Conservation (phyloP, 352 stramenopile species). For the Blastocystis sp. region DNA sequence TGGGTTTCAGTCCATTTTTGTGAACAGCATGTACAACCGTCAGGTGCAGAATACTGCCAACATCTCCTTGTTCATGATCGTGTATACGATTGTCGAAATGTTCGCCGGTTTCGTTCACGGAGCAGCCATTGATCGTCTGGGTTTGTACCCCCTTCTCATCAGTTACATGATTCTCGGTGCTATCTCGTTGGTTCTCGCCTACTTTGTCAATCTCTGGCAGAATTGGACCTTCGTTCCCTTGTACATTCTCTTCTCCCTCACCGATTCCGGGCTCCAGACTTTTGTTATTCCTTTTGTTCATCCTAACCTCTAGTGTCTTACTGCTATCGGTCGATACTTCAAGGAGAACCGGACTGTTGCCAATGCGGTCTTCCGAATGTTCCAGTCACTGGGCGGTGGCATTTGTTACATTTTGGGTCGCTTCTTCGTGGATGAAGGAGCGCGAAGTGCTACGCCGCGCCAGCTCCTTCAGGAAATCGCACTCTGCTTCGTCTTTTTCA, state of each 20-base stretch:
- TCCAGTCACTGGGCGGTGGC: constrained; percentile 46
- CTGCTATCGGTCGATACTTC: constrained; percentile 27
- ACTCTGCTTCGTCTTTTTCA: not conserved
- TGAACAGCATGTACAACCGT: constrained; percentile 56
- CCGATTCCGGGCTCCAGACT: constrained; percentile 43
- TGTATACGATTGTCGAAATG: constrained; percentile 40
- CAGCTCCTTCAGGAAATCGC: constrained; percentile 11
- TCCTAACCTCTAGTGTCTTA: constrained; percentile 21
- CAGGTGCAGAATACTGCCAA: constrained; percentile 30
- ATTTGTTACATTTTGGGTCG: constrained; percentile 37
- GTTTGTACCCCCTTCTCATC: constrained; percentile 22
- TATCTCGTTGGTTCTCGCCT: not conserved
- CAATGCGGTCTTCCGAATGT: constrained; percentile 52
- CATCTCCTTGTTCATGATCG: constrained; percentile 42
- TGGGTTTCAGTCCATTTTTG: constrained; percentile 52
- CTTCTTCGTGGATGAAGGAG: constrained; percentile 14
- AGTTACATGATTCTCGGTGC: constrained; percentile 5
- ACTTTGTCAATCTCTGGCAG: constrained; percentile 11
- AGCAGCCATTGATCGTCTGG: constrained; percentile 5
- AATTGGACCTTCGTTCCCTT: constrained; percentile 10
- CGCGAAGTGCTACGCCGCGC: not conserved
- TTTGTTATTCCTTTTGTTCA: not conserved
- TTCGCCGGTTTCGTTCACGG: constrained; percentile 13
- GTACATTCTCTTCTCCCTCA: constrained; percentile 41
- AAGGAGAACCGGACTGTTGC: constrained; percentile 9